These are phyloP conservation scores for Punica granatum DNA, from an alignment of 345 rosid species.

Conservation along the genomic window DNA sequence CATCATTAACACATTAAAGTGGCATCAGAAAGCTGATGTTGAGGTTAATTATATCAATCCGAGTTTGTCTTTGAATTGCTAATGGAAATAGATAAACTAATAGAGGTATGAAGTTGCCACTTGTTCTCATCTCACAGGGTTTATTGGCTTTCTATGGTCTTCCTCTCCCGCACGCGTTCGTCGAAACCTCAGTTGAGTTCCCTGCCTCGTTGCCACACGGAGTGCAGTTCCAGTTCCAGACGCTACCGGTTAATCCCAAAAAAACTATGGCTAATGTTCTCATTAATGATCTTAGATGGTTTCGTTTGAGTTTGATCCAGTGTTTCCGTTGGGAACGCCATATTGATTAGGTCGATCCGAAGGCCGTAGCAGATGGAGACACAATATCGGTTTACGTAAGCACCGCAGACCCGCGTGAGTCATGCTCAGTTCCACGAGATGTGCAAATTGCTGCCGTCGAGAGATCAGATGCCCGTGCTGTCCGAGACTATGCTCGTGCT, in stretches of 20 bases:
- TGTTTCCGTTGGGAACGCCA: neutral
- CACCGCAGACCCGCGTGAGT: conserved; percentile 46
- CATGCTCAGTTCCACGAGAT: conserved; percentile 47
- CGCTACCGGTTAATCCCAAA: conserved; percentile 54
- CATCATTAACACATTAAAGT: conserved; percentile 44
- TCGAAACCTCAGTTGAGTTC: conserved; percentile 25
- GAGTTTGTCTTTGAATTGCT: neutral
- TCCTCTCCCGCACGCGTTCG: conserved; percentile 40
- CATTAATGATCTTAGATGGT: neutral
- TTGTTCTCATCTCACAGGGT: conserved; percentile 30
- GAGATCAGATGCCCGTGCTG: conserved; percentile 55
- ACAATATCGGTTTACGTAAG: conserved; percentile 62
- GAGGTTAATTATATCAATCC: conserved; percentile 36
- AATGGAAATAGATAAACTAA: neutral
- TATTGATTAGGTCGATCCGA: conserved; percentile 65
- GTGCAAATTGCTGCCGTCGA: conserved; percentile 45
- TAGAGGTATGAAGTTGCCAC: neutral
- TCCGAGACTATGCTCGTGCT: conserved; percentile 47
- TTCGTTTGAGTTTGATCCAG: neutral
- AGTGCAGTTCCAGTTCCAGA: conserved; percentile 46
- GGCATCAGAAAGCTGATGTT: conserved; percentile 73
- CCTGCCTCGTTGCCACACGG: conserved; percentile 44
- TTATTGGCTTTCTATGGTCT: conserved; percentile 79
- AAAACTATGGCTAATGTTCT: neutral
- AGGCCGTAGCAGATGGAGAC: conserved; percentile 76